Base-by-base conservation (phyloP, 176 grass and related monocot genomes). In the Thalia dealbata region DNA sequence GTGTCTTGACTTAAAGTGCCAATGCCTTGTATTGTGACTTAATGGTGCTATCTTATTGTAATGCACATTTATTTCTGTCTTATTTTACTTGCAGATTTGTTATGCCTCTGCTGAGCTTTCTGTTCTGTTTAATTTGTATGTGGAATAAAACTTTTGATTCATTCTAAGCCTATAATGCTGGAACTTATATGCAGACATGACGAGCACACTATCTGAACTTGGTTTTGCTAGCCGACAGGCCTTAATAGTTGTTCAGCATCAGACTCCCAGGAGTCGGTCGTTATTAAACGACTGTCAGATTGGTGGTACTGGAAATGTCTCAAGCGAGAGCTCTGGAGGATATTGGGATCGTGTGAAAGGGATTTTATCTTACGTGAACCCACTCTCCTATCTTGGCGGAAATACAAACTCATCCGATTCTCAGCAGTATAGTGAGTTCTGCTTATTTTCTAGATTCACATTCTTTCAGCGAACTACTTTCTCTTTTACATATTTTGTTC, bases 191-290 rank as follows among this genome's bases (percentile, higher is more conserved):
- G 60, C 79, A 99, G 95, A 99, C 76, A 85, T 91, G 95, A 76
- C 70, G 24, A 79, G 81, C 52, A 85, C 83, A 23, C 86, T 99
- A 71, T 79, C 58, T 35, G 87, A 88, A 56, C 61, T 99, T 74
- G 90, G 87, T 64, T 88, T 99, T 88, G 81, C 81, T 62, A 91
- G 77, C 83, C 87, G 95, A 30, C 87, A 99, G 48, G 87, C 95
- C 19, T 78, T 99, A 74, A 86, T 88, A 86, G 87, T 93, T 72
- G 76, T 93, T 79, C 95, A 85, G 46, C 85, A 82, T 82, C 25
- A 58, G 64, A 52, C 87, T 32, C 30, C 76, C 72, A 85, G 69
- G 74, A 27, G 0, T 63, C 87, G 88, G 51, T 81, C 67, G 2
- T 73, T 76, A 76, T 69, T 64, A 23, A 13, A 22, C 35, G 70